Evolutionary conservation across 83 land plant genomes (phyloP).

Genomic region (Thuja plicata): DNA sequence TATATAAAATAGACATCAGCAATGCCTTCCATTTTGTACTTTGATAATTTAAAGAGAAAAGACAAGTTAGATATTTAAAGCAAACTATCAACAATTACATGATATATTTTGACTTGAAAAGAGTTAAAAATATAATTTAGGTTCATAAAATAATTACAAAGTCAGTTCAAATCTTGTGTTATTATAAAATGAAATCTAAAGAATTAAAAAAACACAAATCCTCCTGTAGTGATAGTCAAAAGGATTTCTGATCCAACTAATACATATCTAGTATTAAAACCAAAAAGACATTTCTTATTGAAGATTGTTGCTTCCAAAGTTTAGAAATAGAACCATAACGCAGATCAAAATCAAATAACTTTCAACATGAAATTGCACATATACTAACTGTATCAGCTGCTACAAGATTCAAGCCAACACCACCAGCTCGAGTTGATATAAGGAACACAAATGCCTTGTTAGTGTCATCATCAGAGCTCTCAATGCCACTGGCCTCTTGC

Average conservation of each 20-base stretch:
- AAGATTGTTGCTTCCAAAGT: neutral
- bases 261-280: neutral
- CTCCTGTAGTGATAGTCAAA: neutral
- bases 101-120: neutral
- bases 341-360: neutral
- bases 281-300: neutral
- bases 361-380: neutral
- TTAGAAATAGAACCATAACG: neutral
- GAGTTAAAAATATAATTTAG: neutral
- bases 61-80: neutral
- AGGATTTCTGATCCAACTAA: neutral
- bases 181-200: neutral
- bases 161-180: neutral
- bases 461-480: conserved; percentile 14
- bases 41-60: neutral
- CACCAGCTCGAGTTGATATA: conserved; percentile 94
- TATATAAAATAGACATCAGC: neutral
- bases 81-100: neutral
- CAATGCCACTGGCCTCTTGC: conserved; percentile 16
- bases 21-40: neutral
- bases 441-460: conserved; percentile 77
- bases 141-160: neutral
- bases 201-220: neutral
- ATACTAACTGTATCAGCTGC: conserved; percentile 93
- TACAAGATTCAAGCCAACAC: conserved; percentile 90